Evolutionary conservation across 2,329 filamentous ascomycete genomes (phyloP).

Genomic region (Claviceps pusilla): DNA sequence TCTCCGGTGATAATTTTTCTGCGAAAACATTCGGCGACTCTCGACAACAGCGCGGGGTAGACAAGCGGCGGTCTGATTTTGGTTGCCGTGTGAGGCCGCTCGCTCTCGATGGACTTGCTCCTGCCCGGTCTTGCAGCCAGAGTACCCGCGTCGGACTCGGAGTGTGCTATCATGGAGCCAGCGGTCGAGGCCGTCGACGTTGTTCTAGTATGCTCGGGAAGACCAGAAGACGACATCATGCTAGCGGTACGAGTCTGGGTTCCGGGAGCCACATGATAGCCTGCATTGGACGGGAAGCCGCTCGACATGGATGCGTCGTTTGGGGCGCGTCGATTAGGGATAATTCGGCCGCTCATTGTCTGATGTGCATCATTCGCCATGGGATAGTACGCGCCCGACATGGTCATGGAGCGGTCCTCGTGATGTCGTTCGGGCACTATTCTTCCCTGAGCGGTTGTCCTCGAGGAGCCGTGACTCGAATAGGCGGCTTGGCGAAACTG

Average conservation of each 20-base stretch:
- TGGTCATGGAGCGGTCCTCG: constrained; percentile 88
- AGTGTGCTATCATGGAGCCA: constrained; percentile 51
- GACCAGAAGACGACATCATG: constrained; percentile 40
- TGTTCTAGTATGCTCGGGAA: constrained; percentile 41
- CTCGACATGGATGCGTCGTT: constrained; percentile 24
- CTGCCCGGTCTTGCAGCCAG: constrained; percentile 42
- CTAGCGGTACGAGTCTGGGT: constrained; percentile 44
- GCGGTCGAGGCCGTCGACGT: constrained; percentile 91
- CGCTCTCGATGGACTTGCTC: constrained; percentile 38
- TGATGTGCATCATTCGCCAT: constrained; percentile 69
- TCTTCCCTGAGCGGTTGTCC: constrained; percentile 81
- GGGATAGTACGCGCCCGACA: constrained; percentile 59
- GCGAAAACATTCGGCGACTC: constrained; percentile 81
- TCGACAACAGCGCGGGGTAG: constrained; percentile 85
- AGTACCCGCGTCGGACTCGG: constrained; percentile 36
- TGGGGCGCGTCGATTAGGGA: constrained; percentile 52
- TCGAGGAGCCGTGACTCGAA: constrained; percentile 47
- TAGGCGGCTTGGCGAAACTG: constrained; percentile 65
- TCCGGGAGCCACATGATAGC: constrained; percentile 32
- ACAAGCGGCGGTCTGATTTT: constrained; percentile 68
- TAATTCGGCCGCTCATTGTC: constrained; percentile 83
- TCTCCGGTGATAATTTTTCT: constrained; percentile 77
- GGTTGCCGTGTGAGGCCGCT: constrained; percentile 38
- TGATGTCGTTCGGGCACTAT: constrained; percentile 82
- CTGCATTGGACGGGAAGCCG: constrained; percentile 21